Evolutionary conservation across 2,329 filamentous ascomycete species (phyloP).

Genomic region (Microcyclospora tardicrescens): DNA sequence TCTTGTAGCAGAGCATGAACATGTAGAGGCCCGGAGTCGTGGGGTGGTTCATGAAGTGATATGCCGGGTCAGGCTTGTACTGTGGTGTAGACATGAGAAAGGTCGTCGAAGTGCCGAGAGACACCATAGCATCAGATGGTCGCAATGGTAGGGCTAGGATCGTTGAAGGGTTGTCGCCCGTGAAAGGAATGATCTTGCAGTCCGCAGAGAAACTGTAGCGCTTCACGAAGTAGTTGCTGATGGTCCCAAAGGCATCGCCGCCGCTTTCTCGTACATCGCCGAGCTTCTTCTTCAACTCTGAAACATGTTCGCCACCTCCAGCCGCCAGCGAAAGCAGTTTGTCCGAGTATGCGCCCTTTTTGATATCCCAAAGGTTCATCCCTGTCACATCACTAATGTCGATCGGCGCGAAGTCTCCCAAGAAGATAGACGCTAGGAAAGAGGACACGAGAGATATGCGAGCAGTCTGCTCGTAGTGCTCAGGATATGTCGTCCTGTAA

Average conservation of each 20-base stretch:
- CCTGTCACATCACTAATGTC: slow-evolving; percentile 92
- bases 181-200: slow-evolving; percentile 74
- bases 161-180: slow-evolving; percentile 90
- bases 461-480: slow-evolving; percentile 65
- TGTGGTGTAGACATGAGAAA: slow-evolving; percentile 94
- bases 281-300: slow-evolving; percentile 61
- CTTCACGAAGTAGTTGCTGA: slow-evolving; percentile 65
- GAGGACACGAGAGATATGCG: slow-evolving; percentile 91
- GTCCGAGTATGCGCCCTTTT: slow-evolving; percentile 58
- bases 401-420: slow-evolving; percentile 73
- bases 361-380: slow-evolving; percentile 93
- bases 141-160: slow-evolving; percentile 82
- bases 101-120: slow-evolving; percentile 86
- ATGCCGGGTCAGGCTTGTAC: slow-evolving; percentile 78
- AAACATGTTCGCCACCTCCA: slow-evolving; percentile 45
- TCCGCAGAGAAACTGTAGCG: slow-evolving; percentile 65
- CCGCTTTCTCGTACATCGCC: slow-evolving; percentile 71
- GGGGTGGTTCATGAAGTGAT: slow-evolving; percentile 98
- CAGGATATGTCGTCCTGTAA: slow-evolving; percentile 66
- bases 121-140: slow-evolving; percentile 84
- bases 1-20: slow-evolving; percentile 99
- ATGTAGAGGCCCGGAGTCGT: slow-evolving; percentile 85
- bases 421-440: slow-evolving; percentile 80
- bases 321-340: slow-evolving; percentile 63
- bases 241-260: slow-evolving; percentile 59